Base-by-base conservation (phyloP, 2,329 filamentous ascomycete species). In the Aspergillus calidoustus region DNA sequence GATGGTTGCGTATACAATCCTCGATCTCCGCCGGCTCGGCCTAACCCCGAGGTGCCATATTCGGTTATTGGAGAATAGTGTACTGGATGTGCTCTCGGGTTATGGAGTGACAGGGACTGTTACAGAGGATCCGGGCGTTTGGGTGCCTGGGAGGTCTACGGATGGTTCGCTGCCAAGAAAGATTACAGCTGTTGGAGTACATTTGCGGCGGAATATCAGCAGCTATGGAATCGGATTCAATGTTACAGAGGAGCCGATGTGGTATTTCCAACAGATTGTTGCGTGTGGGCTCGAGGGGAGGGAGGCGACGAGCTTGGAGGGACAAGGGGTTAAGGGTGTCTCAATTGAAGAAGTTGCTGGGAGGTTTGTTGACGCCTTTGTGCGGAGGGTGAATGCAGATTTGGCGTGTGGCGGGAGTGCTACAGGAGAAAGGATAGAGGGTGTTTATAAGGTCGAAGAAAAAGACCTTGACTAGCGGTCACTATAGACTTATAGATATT, bases 161-260 rank as follows among this genome's bases (percentile, higher is more conserved):
- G 67, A 43, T n/a, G 22, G n/a, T 17, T 56, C 13, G 11, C 41
- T 63, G 60, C 69, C 66, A 68, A 75, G 63, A 54, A 99, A 98
- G 81, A 93, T 99, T 68, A 92, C 92, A 0, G 93, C 93, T 0
- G 81, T 98, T 47, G 95, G 95, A 0, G 92, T 99, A n/a, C 93
- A 98, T 79, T 84, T 97, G 65, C 83, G 93, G 15, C 83, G 94
- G 50, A 89, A 96, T 76, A 85, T 98, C 43, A 93, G 89, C 25
- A 91, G 89, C 63, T 90, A 96, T 75, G 95, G 95, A 7, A 83
- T 96, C 38, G 93, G 91, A 2, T 74, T 97, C 57, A 81, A 81
- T 68, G 75, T 81, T 5, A 80, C 77, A 2, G 70, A 79, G 50
- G 76, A 81, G 64, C 73, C 74, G 92, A 96, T 82, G 65, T 91